Conservation (phyloP, 768 basidiomycete species). For the Panellus pusillus region DNA sequence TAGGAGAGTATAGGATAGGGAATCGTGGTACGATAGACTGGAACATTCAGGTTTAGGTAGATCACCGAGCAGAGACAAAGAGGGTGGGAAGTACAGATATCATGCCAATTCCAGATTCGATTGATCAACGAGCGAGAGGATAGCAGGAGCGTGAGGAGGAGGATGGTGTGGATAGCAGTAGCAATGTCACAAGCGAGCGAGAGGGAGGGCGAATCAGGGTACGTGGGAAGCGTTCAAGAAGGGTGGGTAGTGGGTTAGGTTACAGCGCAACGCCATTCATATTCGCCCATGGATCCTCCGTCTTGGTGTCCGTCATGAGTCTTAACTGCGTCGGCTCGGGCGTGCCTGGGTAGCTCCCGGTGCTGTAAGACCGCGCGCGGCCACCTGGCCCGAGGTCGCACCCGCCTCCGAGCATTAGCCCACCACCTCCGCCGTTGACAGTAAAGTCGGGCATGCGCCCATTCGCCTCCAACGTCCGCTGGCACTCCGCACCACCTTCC, state of each 20-base stretch:
- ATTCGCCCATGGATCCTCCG: conserved; percentile 22
- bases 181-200: no score
- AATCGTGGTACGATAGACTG: no score
- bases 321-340: conserved; percentile 6
- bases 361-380: conserved; percentile 11
- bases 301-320: conserved; percentile 4
- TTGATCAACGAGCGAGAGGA: no score
- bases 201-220: no score
- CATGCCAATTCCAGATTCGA: no score
- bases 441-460: conserved; percentile 31
- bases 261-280: conserved; percentile 18
- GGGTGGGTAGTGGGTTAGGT: background rate
- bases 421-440: conserved; percentile 74
- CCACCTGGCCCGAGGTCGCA: background rate
- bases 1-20: no score
- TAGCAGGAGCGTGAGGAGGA: no score
- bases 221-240: no score
- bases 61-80: no score
- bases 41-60: no score
- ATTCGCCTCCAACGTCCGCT: conserved; percentile 37
- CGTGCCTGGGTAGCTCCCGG: conserved; percentile 14
- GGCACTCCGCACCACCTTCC: conserved; percentile 80
- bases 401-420: conserved; percentile 9
- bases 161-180: no score
- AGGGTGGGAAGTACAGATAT: no score